A percentile compares a stretch with the other conserved stretches of the same genome.
These are phyloP conservation scores for Mycena venus DNA, from an alignment of 768 basidiomycete genomes.

Conservation along the genomic window DNA sequence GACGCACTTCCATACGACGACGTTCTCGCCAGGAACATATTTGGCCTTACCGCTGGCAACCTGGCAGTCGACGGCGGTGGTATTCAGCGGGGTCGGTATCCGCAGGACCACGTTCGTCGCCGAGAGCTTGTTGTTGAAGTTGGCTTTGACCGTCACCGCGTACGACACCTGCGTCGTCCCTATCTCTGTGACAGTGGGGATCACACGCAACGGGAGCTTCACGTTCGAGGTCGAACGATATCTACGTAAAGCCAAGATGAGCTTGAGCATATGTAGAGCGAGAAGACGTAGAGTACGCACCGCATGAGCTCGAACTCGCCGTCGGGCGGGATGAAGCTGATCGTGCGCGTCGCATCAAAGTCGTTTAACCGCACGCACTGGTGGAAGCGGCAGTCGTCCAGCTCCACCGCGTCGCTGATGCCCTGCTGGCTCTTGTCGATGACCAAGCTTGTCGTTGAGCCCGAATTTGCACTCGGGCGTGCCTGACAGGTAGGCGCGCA, in stretches of 20 bases:
- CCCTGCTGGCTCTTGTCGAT: slow-evolving; percentile 87
- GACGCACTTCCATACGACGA: slow-evolving; percentile 97
- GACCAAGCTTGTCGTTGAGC: slow-evolving; percentile 96
- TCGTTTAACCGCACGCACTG: slow-evolving; percentile 97
- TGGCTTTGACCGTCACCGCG: slow-evolving; percentile 87
- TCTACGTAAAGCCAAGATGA: slow-evolving; percentile 53
- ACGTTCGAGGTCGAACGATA: slow-evolving; percentile 97
- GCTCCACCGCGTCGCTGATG: slow-evolving; percentile 86
- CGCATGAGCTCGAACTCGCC: slow-evolving; percentile 99
- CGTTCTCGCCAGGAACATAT: slow-evolving; percentile 95
- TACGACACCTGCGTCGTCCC: slow-evolving; percentile 95
- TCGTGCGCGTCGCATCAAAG: slow-evolving; percentile 93
- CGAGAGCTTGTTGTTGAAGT: slow-evolving; percentile 91
- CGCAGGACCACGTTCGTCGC: slow-evolving; percentile 93
- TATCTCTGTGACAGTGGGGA: slow-evolving; percentile 93
- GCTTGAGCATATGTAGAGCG: background rate
- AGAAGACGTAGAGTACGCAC: slow-evolving; percentile 55
- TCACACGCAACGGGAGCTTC: slow-evolving; percentile 91
- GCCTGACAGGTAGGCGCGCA: slow-evolving; percentile 97
- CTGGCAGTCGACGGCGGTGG: slow-evolving; percentile 93
- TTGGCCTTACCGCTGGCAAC: slow-evolving; percentile 95
- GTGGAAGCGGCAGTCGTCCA: slow-evolving; percentile 99
- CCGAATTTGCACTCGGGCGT: slow-evolving; percentile 99
- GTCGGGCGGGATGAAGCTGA: slow-evolving; percentile 98
- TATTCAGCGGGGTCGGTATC: slow-evolving; percentile 97